Percentiles rank a stretch among this genome's conserved stretches.
phyloP scores from a whole-genome alignment of 768 basidiomycete genomes.

The Auricularia auricula-judae region DNA sequence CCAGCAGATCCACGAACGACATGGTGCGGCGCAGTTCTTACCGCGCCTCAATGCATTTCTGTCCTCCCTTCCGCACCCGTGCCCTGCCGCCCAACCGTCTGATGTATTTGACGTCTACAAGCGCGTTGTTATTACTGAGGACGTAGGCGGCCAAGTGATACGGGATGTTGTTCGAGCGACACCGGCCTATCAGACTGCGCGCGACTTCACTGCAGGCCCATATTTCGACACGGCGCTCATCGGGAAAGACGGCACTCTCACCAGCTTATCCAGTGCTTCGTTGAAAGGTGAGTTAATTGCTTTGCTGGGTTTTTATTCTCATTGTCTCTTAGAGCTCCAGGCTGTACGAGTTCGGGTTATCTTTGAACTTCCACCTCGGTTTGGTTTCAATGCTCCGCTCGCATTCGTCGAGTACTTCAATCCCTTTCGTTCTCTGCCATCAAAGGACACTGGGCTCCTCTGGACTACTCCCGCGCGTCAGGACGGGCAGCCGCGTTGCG shows the following conservation, averaged over 20 bases:
- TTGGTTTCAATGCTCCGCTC: conserved; percentile 6
- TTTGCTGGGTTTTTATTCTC: neutral
- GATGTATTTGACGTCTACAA: neutral
- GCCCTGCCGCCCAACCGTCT: neutral
- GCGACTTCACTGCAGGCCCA: neutral
- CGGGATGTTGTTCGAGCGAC: conserved; percentile 4
- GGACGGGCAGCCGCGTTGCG: neutral
- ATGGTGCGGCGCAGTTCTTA: neutral
- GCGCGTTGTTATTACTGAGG: neutral
- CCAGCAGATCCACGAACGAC: neutral
- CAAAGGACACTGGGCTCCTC: neutral
- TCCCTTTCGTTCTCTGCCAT: neutral
- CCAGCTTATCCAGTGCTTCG: neutral
- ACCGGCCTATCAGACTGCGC: neutral
- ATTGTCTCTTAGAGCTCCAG: conserved; percentile 2
- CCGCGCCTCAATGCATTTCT: neutral
- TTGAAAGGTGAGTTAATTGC: neutral
- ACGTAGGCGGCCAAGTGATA: neutral
- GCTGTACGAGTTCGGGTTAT: conserved; percentile 7
- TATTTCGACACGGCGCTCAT: conserved; percentile 7
- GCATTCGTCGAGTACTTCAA: conserved; percentile 19
- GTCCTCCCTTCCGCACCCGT: neutral
- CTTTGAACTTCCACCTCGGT: conserved; percentile 4
- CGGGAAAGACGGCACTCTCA: neutral
- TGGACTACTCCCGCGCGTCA: neutral